Conservation (phyloP, 2,329 filamentous ascomycete genomes). For the Fusarium neocosmosporiellum region DNA sequence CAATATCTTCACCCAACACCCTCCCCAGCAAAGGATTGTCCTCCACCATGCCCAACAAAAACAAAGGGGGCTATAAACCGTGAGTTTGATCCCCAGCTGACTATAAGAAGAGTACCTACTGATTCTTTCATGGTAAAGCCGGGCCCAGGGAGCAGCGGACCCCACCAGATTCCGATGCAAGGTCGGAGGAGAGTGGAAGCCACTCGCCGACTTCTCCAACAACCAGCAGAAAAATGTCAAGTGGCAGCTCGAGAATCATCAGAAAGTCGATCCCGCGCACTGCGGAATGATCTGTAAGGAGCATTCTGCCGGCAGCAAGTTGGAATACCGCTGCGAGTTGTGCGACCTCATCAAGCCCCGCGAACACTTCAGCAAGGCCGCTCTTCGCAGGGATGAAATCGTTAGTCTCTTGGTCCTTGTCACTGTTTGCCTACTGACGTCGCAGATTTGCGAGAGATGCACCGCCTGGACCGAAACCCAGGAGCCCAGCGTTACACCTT, state of each 20-base stretch:
- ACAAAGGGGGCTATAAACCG: conserved; percentile 21
- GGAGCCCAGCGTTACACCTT: conserved; percentile 47
- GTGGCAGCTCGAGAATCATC: conserved; percentile 16
- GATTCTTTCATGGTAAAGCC: conserved; percentile 3
- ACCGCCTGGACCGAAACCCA: conserved; percentile 51
- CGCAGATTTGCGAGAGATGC: conserved; percentile 50
- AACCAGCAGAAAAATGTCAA: conserved; percentile 46
- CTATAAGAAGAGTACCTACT: not conserved
- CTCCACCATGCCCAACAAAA: conserved; percentile 18
- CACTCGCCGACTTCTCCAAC: conserved; percentile 46
- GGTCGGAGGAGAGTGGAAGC: conserved; percentile 51
- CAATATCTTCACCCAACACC: not conserved
- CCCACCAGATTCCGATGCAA: conserved; percentile 49
- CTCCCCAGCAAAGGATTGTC: not conserved
- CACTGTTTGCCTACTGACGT: conserved; percentile 6
- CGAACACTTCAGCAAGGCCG: conserved; percentile 46
- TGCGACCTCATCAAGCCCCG: conserved; percentile 45
- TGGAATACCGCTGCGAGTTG: conserved; percentile 47
- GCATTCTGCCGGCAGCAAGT: conserved; percentile 42
- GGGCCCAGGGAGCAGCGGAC: not conserved
- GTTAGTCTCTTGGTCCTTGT: conserved; percentile 39
- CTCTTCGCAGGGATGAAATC: conserved; percentile 41
- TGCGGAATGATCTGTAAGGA: conserved; percentile 52
- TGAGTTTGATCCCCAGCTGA: conserved; percentile 12
- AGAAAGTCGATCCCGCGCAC: conserved; percentile 42